phyloP scores from a whole-genome alignment of 352 stramenopile genomes.

The Phytopythium helicoides region DNA sequence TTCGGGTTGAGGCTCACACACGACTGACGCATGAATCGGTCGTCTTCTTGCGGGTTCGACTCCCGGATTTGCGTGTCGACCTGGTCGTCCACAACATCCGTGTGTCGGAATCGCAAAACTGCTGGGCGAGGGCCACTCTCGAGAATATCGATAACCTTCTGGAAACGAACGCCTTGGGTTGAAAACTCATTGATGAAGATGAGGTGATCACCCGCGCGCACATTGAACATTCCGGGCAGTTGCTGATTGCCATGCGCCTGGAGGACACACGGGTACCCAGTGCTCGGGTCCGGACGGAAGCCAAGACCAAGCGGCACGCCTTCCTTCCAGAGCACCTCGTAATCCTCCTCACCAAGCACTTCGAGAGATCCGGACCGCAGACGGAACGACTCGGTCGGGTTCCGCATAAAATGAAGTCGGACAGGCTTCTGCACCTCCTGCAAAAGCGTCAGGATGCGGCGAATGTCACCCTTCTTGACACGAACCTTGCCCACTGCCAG shows the following conservation, averaged over 20 bases:
- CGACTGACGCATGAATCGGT: slow-evolving; percentile 58
- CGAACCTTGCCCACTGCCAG: slow-evolving; percentile 72
- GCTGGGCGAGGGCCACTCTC: slow-evolving; percentile 74
- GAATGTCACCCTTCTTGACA: slow-evolving; percentile 81
- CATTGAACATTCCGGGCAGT: slow-evolving; percentile 84
- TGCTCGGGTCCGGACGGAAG: slow-evolving; percentile 76
- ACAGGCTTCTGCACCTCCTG: slow-evolving; percentile 85
- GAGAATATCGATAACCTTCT: slow-evolving; percentile 86
- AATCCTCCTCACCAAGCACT: slow-evolving; percentile 80
- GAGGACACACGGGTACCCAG: slow-evolving; percentile 72
- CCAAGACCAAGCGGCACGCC: slow-evolving; percentile 78
- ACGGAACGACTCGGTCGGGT: slow-evolving; percentile 66
- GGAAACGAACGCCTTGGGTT: slow-evolving; percentile 75
- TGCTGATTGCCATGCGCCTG: slow-evolving; percentile 76
- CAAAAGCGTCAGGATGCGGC: slow-evolving; percentile 68
- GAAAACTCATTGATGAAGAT: slow-evolving; percentile 89
- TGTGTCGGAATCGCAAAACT: slow-evolving; percentile 83
- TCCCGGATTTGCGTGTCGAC: slow-evolving; percentile 30
- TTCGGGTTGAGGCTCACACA: slow-evolving; percentile 81
- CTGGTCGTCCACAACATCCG: slow-evolving; percentile 60
- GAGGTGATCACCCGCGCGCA: slow-evolving; percentile 72
- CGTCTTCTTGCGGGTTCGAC: slow-evolving; percentile 74
- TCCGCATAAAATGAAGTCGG: slow-evolving; percentile 67
- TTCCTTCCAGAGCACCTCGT: slow-evolving; percentile 85
- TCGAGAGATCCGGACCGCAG: slow-evolving; percentile 69